Percentiles rank a stretch among this genome's conserved stretches.
Evolutionary conservation across 202 grass and related monocot species (phyloP).

Genomic region (Musa balbisiana): DNA sequence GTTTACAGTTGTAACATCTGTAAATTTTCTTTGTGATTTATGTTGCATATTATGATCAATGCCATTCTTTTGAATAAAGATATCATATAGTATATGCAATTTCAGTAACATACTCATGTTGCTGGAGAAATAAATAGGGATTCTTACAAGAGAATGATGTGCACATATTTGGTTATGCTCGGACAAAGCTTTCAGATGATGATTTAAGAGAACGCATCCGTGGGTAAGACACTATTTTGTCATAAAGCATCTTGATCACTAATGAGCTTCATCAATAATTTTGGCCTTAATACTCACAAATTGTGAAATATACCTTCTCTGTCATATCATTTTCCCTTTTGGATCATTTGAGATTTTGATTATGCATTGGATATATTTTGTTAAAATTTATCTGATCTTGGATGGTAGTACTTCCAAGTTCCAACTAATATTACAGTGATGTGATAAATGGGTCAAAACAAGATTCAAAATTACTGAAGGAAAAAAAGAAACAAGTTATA

Average conservation of each 20-base stretch:
- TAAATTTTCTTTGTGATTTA: neutral
- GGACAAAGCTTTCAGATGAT: constrained; percentile 91
- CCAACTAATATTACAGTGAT: neutral
- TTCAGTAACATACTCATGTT: constrained; percentile 3
- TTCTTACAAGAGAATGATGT: constrained; percentile 77
- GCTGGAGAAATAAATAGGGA: constrained; percentile 37
- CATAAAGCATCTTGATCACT: neutral
- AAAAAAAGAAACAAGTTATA: no score
- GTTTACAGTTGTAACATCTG: neutral
- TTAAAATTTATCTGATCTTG: no score
- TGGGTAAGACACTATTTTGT: constrained; percentile 40
- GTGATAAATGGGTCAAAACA: no score
- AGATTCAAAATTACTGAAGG: no score
- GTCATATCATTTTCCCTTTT: neutral
- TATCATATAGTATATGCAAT: neutral
- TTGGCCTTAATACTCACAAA: neutral
- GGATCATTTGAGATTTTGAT: no score
- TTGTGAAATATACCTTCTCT: neutral
- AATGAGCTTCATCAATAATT: neutral
- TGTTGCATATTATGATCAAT: neutral
- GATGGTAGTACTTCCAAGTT: no score
- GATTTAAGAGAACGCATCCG: constrained; percentile 75
- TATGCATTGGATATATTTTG: no score
- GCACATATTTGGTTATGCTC: constrained; percentile 94
- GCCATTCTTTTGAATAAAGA: neutral